phyloP scores from a whole-genome alignment of 2,329 filamentous ascomycete genomes.

The Alternaria panax region DNA sequence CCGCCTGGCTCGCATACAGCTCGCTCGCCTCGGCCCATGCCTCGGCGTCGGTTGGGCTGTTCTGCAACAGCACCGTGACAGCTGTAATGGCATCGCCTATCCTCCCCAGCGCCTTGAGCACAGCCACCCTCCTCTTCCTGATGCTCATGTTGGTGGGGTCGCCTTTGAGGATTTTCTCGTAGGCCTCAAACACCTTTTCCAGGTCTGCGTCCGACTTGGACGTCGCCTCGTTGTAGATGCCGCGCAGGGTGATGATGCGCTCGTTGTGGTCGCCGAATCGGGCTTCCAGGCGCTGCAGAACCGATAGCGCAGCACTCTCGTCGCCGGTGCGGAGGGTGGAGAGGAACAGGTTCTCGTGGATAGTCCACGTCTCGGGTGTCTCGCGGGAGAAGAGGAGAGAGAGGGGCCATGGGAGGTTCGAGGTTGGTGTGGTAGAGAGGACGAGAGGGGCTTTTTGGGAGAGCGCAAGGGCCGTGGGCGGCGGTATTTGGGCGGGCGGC shows the following conservation, averaged over 20 bases:
- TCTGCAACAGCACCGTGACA: constrained; percentile 77
- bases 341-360: constrained; percentile 85
- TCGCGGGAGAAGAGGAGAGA: constrained; percentile 65
- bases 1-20: constrained; percentile 79
- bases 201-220: constrained; percentile 72
- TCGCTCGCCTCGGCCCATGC: constrained; percentile 92
- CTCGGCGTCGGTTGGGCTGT: constrained; percentile 88
- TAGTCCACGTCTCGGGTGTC: constrained; percentile 80
- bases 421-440: constrained; percentile 49
- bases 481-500: constrained; percentile 51
- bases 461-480: constrained; percentile 53
- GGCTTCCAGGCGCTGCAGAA: constrained; percentile 75
- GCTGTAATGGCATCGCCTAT: constrained; percentile 75
- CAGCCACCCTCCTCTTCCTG: constrained; percentile 80
- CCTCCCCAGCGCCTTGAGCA: constrained; percentile 77
- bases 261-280: constrained; percentile 88
- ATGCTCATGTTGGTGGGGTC: constrained; percentile 84
- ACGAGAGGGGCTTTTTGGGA: constrained; percentile 56
- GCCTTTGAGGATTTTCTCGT: constrained; percentile 75
- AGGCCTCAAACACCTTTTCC: constrained; percentile 74
- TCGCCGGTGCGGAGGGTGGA: constrained; percentile 86
- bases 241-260: constrained; percentile 81
- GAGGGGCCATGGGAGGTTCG: constrained; percentile 59
- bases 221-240: constrained; percentile 83
- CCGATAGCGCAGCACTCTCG: constrained; percentile 76